phyloP scores from a whole-genome alignment of 2,329 filamentous ascomycete species.

The Cytospora piceae region DNA sequence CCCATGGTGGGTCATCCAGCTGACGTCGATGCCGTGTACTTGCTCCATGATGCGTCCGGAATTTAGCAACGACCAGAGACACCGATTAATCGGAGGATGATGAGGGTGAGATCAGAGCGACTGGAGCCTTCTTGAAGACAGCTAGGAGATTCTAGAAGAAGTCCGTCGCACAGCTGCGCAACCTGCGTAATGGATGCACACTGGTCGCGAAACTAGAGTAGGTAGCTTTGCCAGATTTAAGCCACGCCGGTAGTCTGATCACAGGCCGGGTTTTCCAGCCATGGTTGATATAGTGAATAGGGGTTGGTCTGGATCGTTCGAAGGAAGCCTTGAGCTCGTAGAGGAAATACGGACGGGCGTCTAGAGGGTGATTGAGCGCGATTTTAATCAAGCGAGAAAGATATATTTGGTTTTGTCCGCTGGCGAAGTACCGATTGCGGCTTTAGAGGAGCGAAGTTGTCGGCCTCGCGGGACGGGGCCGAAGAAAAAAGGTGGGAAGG shows the following conservation, averaged over 20 bases:
- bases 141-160: slow-evolving; percentile 8
- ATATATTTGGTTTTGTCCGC: slow-evolving; percentile 14
- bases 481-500: not conserved
- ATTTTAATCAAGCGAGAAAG: not conserved
- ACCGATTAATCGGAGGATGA: not conserved
- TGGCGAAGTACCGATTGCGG: slow-evolving; percentile 23
- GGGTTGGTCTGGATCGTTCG: slow-evolving; percentile 2
- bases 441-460: slow-evolving; percentile 2
- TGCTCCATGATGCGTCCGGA: slow-evolving; percentile 69
- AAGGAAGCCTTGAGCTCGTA: not conserved
- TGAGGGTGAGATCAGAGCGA: not conserved
- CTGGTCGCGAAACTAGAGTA: slow-evolving; percentile 11
- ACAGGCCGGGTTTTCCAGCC: slow-evolving; percentile 28
- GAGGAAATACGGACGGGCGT: not conserved
- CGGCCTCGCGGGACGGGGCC: not conserved
- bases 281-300: slow-evolving; percentile 18
- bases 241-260: slow-evolving; percentile 24
- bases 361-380: not conserved
- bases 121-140: not conserved
- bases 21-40: slow-evolving; percentile 82
- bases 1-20: slow-evolving; percentile 79
- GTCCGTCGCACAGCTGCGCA: not conserved
- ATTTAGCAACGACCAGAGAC: not conserved
- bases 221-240: slow-evolving; percentile 13
- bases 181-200: not conserved